Base-by-base conservation (phyloP, 2,329 filamentous ascomycete species). In the Ophiostoma australiae region DNA sequence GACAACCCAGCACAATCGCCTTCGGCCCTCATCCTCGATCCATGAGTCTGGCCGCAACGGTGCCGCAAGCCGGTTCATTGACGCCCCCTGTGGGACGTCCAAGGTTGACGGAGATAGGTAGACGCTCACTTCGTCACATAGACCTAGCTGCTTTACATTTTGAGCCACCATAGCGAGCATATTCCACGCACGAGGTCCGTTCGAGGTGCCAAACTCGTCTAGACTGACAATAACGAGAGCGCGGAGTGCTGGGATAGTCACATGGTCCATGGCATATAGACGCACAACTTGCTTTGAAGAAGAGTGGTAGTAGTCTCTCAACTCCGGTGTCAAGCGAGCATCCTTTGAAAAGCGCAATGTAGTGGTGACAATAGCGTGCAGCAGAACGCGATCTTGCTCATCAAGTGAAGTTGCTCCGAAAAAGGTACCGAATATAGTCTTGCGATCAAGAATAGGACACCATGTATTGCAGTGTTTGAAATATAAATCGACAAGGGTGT, bases 1-100 rank as follows among this genome's bases (percentile, higher is more conserved):
- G 13, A 97, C 89, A 89, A 95, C 94, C 94, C 94, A 97, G 79
- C 97, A 97, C 0, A 97, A 82, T 37, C 94, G 85, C 33, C 94
- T 86, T 33, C 93, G 84, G 48, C 91, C 91, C 79, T 97, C 94
- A 72, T 97, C 93, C 77, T 97, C 93, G 70, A 97, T 91, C 80
- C 93, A 97, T 72, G 93, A 91, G 69, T 88, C 89, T 0, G 94
- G 87, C 73, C 68, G 52, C n/a, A 67, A 27, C 17, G 68, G 63
- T 39, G 48, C 33, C 17, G 68, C 39, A 4, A 63, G 68, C 10
- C 31, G 67, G 10, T 48, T 68, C 55, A 66, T 41, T 20, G 39
- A 44, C 3, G 70, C 27, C 27, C 48, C 63, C 37, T 65, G 55
- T n/a, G 39, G 69, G 1, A 37, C 63, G 13, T 70, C 44, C 10